Percentiles rank a stretch among this genome's conserved stretches.
These are phyloP conservation scores for Pythium apleroticum DNA, from an alignment of 352 stramenopile genomes.

Conservation along the genomic window DNA sequence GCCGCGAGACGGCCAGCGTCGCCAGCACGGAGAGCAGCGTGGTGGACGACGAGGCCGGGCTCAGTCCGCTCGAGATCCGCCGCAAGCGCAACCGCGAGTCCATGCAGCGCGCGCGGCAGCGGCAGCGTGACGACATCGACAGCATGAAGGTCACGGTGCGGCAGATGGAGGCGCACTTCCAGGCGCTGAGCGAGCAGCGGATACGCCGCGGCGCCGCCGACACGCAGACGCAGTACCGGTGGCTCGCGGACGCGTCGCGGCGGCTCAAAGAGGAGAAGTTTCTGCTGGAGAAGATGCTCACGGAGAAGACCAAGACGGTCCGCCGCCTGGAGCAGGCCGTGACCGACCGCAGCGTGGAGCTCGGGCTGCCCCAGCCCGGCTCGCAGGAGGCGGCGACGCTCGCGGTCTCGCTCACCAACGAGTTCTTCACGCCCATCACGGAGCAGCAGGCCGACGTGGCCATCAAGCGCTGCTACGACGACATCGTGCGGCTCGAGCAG, in stretches of 20 bases:
- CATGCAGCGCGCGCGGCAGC: slow-evolving; percentile 29
- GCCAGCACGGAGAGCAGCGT: neutral
- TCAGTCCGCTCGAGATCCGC: slow-evolving; percentile 29
- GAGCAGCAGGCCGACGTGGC: slow-evolving; percentile 50
- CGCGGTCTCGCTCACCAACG: slow-evolving; percentile 22
- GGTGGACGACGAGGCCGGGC: slow-evolving; percentile 18
- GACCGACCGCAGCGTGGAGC: slow-evolving; percentile 43
- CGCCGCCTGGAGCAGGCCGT: slow-evolving; percentile 49
- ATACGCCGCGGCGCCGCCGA: slow-evolving; percentile 5
- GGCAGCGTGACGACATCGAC: slow-evolving; percentile 26
- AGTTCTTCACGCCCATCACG: slow-evolving; percentile 55
- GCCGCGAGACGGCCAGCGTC: too few relatives aligned
- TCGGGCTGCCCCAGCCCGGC: slow-evolving; percentile 40
- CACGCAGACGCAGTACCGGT: slow-evolving; percentile 49
- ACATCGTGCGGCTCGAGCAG: slow-evolving; percentile 51
- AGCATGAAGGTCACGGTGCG: slow-evolving; percentile 27
- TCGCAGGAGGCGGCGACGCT: slow-evolving; percentile 32
- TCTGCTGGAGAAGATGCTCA: slow-evolving; percentile 47
- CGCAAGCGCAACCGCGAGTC: slow-evolving; percentile 36
- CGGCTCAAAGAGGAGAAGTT: slow-evolving; percentile 64
- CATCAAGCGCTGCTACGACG: slow-evolving; percentile 57
- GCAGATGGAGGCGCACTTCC: slow-evolving; percentile 23
- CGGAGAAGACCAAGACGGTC: slow-evolving; percentile 49
- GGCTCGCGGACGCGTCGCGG: slow-evolving; percentile 52
- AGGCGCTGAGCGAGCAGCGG: slow-evolving; percentile 18